Evolutionary conservation across 176 grass and related monocot species (phyloP).

Genomic region (Pontederia paniculata): DNA sequence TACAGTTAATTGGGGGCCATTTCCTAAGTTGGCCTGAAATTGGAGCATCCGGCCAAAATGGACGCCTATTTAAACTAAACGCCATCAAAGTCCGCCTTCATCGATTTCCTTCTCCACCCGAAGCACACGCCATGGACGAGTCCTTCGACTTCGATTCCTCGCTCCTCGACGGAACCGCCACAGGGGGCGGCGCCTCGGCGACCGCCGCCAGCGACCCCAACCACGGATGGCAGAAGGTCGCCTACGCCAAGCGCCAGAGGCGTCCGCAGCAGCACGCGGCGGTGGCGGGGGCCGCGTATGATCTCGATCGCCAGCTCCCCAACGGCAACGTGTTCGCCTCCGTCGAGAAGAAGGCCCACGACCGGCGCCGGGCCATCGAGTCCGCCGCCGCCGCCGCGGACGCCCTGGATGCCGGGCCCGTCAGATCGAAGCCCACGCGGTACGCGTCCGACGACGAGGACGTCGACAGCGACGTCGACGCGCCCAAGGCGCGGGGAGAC

Average conservation of each 20-base stretch:
- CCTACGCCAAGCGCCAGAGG: slow-evolving; percentile 2
- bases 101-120: not conserved
- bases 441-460: slow-evolving; percentile 43
- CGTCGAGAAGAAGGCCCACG: slow-evolving; percentile 6
- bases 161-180: not conserved
- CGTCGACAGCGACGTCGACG: slow-evolving; percentile 19
- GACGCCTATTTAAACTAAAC: too few species aligned
- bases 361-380: slow-evolving; percentile 19
- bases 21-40: too few species aligned
- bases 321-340: slow-evolving; percentile 62
- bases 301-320: slow-evolving; percentile 36
- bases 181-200: slow-evolving; percentile 4
- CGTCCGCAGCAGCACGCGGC: not conserved
- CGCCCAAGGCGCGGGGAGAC: slow-evolving; percentile 21
- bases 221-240: slow-evolving; percentile 13
- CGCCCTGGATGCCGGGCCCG: not conserved
- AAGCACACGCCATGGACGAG: not conserved
- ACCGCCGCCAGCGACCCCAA: slow-evolving; percentile 6
- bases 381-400: slow-evolving; percentile 8
- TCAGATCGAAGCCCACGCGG: not conserved
- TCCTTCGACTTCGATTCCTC: not conserved
- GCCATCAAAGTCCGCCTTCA: not conserved
- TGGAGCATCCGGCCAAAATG: too few species aligned
- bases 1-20: too few species aligned
- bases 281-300: not conserved